Base-by-base conservation (phyloP, 495 filamentous ascomycete species). In the Penicillium nucicola region DNA sequence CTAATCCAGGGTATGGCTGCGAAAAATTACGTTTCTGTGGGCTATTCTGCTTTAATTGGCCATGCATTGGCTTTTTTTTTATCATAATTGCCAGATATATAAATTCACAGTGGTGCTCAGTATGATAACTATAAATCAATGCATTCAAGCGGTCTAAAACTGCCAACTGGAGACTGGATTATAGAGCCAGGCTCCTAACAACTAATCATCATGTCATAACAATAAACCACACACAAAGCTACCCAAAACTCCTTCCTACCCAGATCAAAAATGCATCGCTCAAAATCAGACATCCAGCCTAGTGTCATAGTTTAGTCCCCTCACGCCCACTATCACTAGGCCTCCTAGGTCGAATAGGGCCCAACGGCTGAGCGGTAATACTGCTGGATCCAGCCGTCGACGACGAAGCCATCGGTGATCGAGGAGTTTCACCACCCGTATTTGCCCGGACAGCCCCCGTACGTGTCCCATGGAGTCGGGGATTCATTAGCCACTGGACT, bases 401-500 rank as follows among this genome's bases (percentile, higher is more conserved):
- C 7, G 70, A 60, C 22, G 49, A 58, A 9, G 42, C 53, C 18
- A 61, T 32, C 25, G 44, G 56, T 13, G 46, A 62, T 20, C 48
- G 59, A 18, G 37, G 42, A 34, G 49, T 14, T 46, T 53, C 58
- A 30, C 45, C 62, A 6, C 40, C 36, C 6, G 56, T 39, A 39
- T 57, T 62, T 34, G 59, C 38, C 18, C 64, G 68, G 19, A 60
- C 55, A 30, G 42, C 54, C 2, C 55, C 51, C 9, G 62, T 42
- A 15, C 70, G 60, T 14, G 70, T 58, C 2, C 59, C 59, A 5
- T 75, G 68, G 41, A 84, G 64, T 9, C 81, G 76, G 10, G 82
- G 74, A 30, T 78, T 83, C 67, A 84, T 76, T 8, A 88, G 75
- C 83, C 85, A 87, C 45, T 87, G 83, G 12, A 89, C 68, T 55